Evolutionary conservation across 768 basidiomycete genomes (phyloP), one percentile per base, ranked within the genome.

Genomic region (Lentinula edodes): DNA sequence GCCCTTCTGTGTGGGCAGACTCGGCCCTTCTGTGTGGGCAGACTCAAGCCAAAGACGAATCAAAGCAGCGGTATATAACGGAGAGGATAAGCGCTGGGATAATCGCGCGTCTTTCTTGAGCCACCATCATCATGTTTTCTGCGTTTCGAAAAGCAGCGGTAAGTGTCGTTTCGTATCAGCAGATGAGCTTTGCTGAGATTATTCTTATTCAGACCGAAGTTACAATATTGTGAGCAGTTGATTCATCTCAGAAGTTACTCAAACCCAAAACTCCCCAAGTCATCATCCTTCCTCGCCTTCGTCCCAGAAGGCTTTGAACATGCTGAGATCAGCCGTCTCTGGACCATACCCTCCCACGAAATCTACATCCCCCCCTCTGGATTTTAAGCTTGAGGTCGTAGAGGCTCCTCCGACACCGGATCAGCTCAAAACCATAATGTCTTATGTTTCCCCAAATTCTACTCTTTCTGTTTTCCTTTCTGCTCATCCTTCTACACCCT

Each of bases 371-470:
- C 70, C 76, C 3, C 87, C 90, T 0, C 81, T 92, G 15, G 72
- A 81, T 12, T 92, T 89, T 75, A 79, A 88, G 61, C 82, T 92
- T 18, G 85, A 90, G 59, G 84, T 92, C 28, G 75, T 92, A 48
- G 88, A 90, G 68, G 78, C 79, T 6, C 73, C 78, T 5, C 90
- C 90, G 2, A 91, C 82, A 0, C 58, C 82, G 0, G 88, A 91
- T 71, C 90, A 92, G 66, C 71, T 92, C 41, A 75, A 73, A 35
- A 86, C 83, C 13, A 91, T 92, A 46, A 67, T 89, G 13, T 82
- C 83, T 3, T 91, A 88, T 67, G 71, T 88, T 9, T 75, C 80
- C 13, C 74, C 75, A 20, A 67, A 64, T 15, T 51, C 62, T 16
- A 46, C 71, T 0, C 70, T 77, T 0, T 70, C 74, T 34, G 71